Evolutionary conservation across 805 yeast species (phyloP).

Genomic region (Yarrowia porcina): DNA sequence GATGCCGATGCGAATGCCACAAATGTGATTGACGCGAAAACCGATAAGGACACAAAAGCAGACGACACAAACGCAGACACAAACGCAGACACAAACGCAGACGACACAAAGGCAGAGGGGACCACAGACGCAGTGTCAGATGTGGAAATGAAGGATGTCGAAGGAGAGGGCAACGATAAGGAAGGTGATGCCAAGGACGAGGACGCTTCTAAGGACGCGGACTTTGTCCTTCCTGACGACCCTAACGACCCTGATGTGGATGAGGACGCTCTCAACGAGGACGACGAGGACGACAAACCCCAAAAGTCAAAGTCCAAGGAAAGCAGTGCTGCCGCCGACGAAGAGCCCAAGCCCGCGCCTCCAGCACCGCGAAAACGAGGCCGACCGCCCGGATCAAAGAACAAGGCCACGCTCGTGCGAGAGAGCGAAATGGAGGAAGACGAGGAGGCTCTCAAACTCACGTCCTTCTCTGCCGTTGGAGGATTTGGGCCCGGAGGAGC

Average conservation of each 20-base stretch:
- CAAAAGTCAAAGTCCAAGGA: slow-evolving; percentile 23
- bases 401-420: slow-evolving; percentile 31
- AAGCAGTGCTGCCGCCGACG: not conserved
- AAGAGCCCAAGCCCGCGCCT: slow-evolving; percentile 1
- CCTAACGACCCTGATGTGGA: slow-evolving; percentile 30
- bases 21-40: not conserved
- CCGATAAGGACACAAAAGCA: not conserved
- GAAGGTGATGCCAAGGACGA: not conserved
- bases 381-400: slow-evolving; percentile 38
- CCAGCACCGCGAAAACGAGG: slow-evolving; percentile 36
- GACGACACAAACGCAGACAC: not conserved
- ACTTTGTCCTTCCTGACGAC: slow-evolving; percentile 29
- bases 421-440: slow-evolving; percentile 30
- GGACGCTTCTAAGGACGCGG: not conserved
- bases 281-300: slow-evolving; percentile 26
- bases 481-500: slow-evolving; percentile 29
- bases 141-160: not conserved
- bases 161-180: no score
- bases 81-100: not conserved
- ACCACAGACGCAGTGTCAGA: not conserved
- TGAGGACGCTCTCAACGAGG: slow-evolving; percentile 33
- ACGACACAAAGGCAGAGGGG: not conserved
- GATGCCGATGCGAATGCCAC: not conserved
- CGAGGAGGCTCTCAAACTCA: slow-evolving; percentile 29
- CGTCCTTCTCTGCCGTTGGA: slow-evolving; percentile 27